A percentile compares a stretch with the other conserved stretches of the same genome.
Conservation (phyloP, 768 basidiomycete species). For the Pleurotus sapidus region DNA sequence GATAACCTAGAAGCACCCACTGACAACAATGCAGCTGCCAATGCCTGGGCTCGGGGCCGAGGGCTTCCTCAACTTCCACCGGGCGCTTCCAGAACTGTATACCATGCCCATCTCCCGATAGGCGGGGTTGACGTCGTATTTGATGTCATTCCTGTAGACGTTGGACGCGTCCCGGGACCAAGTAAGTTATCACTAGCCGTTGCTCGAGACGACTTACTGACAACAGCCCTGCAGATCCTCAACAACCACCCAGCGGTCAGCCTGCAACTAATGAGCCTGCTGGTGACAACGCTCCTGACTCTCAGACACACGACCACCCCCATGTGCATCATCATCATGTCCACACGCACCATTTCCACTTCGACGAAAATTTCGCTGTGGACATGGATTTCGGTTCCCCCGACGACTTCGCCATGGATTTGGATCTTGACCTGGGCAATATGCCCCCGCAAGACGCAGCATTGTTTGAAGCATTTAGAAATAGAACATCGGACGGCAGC, state of each 20-base stretch:
- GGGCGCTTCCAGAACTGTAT: background rate
- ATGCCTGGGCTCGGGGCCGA: background rate
- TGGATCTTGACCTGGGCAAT: no score
- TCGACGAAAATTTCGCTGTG: background rate
- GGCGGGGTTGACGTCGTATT: constrained; percentile 4
- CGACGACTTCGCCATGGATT: background rate
- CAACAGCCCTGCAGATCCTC: background rate
- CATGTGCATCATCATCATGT: no score
- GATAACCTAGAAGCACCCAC: background rate
- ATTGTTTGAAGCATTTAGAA: no score
- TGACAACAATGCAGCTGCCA: background rate
- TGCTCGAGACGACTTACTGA: no score
- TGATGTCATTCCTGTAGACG: constrained; percentile 1
- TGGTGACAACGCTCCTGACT: background rate
- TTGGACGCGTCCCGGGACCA: background rate
- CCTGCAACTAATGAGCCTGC: background rate
- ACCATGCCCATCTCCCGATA: constrained; percentile 2
- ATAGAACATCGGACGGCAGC: no score
- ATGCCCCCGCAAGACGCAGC: no score
- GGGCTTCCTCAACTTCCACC: constrained; percentile 10
- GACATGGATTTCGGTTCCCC: background rate
- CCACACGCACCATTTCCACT: background rate
- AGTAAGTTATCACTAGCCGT: background rate
- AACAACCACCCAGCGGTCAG: background rate
- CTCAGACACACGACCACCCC: background rate